Base-by-base conservation (phyloP, 371 early-diverging fungal species). In the Circinella minor region DNA sequence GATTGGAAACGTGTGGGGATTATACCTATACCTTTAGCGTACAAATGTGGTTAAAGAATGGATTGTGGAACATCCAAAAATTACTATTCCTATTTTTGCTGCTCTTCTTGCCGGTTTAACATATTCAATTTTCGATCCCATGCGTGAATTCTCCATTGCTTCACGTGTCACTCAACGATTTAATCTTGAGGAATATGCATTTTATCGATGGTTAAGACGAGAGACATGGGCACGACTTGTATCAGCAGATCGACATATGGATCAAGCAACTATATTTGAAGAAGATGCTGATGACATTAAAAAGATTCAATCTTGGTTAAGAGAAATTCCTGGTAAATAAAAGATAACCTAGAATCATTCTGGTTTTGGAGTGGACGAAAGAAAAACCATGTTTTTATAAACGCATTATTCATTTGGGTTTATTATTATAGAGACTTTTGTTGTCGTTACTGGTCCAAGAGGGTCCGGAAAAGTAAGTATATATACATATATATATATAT, bases 41-140 rank as follows among this genome's bases (percentile, higher is more conserved):
- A 82, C 84, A 37, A 91, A 92, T 71, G 80, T 84, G 9, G 80
- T 93, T 13, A 81, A 88, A 71, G 84, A 89, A 39, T 94, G 93
- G 93, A 65, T 92, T 20, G 80, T 86, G 18, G 82, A 79, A 14
- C 94, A 94, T 78, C 89, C 93, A 36, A 85, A 91, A 67, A 83
- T 93, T 47, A 87, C 89, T 2, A 79, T 93, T 7, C 94, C 93
- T 13, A 63, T 95, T 27, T 75, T 92, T 3, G 91, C 95, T n/a
- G 95, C 89, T 4, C 68, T 91, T 4, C 74, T 92, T 54, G 94
- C 95, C 3, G 93, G 90, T 37, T 66, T 92, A 1, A 89, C 96
- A 1, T 95, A 93, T 76, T 85, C 91, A 17, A 79, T 97, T 36
- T 96, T 98, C 77, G 98, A 97, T 66, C 98, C 98, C 1, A 84